phyloP scores from a whole-genome alignment of 179 eudicot species.

The Kewa caespitosa region DNA sequence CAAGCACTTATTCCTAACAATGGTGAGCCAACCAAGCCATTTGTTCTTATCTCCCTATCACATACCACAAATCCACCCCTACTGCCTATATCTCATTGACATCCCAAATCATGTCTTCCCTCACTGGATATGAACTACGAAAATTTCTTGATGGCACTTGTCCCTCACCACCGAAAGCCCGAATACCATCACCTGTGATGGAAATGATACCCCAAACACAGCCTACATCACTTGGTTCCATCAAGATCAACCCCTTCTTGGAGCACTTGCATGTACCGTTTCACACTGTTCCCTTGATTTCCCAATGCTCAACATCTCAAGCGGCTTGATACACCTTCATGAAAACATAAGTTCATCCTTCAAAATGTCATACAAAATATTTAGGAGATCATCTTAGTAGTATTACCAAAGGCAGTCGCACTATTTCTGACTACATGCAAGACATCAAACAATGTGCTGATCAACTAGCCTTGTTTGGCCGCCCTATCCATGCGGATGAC shows the following conservation, averaged over 20 bases:
- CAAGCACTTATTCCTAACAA: background rate
- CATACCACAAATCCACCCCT: slow-evolving; percentile 6
- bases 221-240: background rate
- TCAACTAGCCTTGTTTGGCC: background rate
- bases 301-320: background rate
- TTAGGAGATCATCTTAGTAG: background rate
- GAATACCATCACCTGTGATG: too few species aligned
- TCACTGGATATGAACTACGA: background rate
- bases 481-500: background rate
- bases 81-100: slow-evolving; percentile 6
- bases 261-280: background rate
- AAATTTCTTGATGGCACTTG: slow-evolving; percentile 4
- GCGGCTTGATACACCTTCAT: background rate
- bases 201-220: too few species aligned
- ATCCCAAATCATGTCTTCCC: slow-evolving; percentile 2
- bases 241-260: background rate
- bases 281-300: background rate
- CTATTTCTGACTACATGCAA: background rate
- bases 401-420: background rate
- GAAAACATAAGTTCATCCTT: slow-evolving; percentile 1
- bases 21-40: background rate
- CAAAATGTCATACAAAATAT: background rate
- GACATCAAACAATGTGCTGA: background rate
- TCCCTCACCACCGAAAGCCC: background rate
- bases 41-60: background rate